Conservation (phyloP, 768 basidiomycete species). For the Suillus lakei region DNA sequence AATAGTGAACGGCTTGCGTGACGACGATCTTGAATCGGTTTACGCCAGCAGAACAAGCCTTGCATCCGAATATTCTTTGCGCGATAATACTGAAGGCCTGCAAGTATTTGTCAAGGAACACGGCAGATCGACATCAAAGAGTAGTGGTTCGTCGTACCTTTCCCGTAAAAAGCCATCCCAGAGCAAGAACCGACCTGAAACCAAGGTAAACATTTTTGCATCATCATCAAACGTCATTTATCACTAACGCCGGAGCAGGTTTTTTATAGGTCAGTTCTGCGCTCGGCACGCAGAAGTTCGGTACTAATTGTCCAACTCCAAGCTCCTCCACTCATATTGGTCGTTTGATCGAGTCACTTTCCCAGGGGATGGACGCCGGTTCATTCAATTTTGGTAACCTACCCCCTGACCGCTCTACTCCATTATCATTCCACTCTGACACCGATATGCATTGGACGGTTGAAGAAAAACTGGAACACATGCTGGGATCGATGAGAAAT, state of each 20-base stretch:
- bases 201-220: conserved; percentile 61
- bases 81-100: conserved; percentile 53
- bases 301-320: conserved; percentile 67
- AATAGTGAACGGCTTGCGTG: conserved; percentile 83
- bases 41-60: conserved; percentile 74
- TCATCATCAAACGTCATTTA: conserved; percentile 10
- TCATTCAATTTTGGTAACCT: conserved; percentile 76
- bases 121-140: conserved; percentile 64
- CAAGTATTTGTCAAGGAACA: conserved; percentile 84
- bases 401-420: conserved; percentile 55
- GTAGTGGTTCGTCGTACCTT: conserved; percentile 60
- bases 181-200: conserved; percentile 73
- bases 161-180: conserved; percentile 62
- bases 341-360: conserved; percentile 81
- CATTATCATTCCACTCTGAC: conserved; percentile 66
- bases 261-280: conserved; percentile 26
- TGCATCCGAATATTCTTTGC: conserved; percentile 70
- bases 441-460: conserved; percentile 70
- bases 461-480: conserved; percentile 76
- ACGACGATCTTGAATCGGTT: conserved; percentile 72
- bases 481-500: conserved; percentile 53
- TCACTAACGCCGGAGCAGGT: conserved; percentile 20
- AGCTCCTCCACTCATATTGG: conserved; percentile 78
- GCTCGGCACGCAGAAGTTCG: conserved; percentile 16
- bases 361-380: conserved; percentile 80